Evolutionary conservation across 2,329 filamentous ascomycete genomes (phyloP).

Genomic region (Botrytis byssoidea): DNA sequence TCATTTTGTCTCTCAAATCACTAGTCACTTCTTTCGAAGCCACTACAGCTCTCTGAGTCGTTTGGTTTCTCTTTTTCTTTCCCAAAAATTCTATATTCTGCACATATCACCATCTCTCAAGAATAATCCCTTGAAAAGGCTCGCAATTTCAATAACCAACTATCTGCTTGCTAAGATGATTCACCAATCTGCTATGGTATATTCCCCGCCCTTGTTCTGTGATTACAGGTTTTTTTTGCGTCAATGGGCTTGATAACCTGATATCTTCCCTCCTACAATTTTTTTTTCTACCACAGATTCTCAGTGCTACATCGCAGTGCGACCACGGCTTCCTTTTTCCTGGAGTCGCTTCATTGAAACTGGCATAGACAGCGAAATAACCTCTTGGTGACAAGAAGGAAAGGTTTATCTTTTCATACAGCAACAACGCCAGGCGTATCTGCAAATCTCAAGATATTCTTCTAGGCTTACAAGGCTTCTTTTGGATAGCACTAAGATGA

Average conservation of each 20-base stretch:
- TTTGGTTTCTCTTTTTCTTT: not conserved
- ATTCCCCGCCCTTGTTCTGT: rapidly evolving
- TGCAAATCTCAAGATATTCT: not conserved
- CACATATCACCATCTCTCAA: not conserved
- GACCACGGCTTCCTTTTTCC: not conserved
- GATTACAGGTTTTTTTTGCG: no score
- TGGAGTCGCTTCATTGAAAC: not conserved
- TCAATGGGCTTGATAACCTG: rapidly evolving
- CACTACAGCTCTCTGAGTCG: not conserved
- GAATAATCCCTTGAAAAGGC: not conserved
- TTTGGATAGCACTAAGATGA: not conserved
- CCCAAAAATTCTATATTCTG: not conserved
- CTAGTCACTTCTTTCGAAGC: not conserved
- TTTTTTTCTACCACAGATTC: not conserved
- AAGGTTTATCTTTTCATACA: not conserved
- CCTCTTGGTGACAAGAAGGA: not conserved
- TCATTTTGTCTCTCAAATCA: not conserved
- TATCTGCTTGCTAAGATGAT: not conserved
- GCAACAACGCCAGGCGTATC: not conserved
- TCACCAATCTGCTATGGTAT: not conserved
- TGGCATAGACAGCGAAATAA: not conserved
- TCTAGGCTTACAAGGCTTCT: not conserved
- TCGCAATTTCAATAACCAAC: not conserved
- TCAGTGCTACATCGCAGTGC: not conserved
- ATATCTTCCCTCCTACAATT: not conserved